Percentiles rank a stretch among this genome's conserved stretches.
phyloP scores from a whole-genome alignment of 257 asterid genomes.

The Linderniella brevidens region DNA sequence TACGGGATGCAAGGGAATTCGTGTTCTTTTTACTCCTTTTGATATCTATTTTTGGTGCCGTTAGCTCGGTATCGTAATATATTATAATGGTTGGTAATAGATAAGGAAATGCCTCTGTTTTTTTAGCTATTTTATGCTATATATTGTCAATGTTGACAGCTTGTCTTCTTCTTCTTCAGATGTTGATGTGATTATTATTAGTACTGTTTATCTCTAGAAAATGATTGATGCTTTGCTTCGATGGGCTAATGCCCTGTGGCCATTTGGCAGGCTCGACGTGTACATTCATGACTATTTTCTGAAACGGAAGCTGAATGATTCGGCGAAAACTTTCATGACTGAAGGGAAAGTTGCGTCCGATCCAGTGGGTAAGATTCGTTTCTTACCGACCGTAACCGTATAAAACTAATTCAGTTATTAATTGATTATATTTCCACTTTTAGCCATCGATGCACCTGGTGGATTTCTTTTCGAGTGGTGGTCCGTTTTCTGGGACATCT shows the following conservation, averaged over 20 bases:
- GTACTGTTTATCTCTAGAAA: not conserved
- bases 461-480: slow-evolving; percentile 99
- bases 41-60: no score
- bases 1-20: not conserved
- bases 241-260: no score
- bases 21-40: not conserved
- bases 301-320: slow-evolving; percentile 74
- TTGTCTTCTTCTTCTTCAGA: no score
- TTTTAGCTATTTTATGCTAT: no score
- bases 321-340: slow-evolving; percentile 96
- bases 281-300: slow-evolving; percentile 90
- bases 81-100: no score
- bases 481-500: slow-evolving; percentile 99
- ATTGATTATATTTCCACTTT: slow-evolving; percentile 8
- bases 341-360: slow-evolving; percentile 99
- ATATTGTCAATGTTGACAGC: no score
- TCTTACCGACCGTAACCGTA: not conserved
- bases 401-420: no score
- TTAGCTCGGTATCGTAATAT: no score
- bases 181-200: no score
- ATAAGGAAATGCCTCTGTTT: no score
- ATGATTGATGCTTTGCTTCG: slow-evolving; percentile 9
- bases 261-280: slow-evolving; percentile 81
- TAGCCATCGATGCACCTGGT: slow-evolving; percentile 99
- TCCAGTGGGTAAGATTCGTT: slow-evolving; percentile 64